phyloP scores from a whole-genome alignment of 2,329 filamentous ascomycete genomes.

The Xylaria sp. region DNA sequence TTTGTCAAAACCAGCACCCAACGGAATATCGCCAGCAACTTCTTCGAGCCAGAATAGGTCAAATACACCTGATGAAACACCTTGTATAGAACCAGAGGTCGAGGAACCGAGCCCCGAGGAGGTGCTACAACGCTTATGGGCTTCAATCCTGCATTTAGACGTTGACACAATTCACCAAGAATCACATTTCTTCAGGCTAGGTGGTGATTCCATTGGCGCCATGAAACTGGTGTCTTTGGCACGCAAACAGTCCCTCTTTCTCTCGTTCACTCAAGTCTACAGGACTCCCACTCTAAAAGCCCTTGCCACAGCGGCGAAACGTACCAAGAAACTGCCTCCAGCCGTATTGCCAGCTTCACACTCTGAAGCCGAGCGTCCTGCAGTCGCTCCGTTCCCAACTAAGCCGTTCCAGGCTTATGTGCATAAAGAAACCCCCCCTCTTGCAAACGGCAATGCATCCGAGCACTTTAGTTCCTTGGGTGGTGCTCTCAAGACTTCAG shows the following conservation, averaged over 20 bases:
- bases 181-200: conserved; percentile 1
- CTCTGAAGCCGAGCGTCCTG: background rate
- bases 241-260: background rate
- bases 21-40: background rate
- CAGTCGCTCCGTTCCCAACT: background rate
- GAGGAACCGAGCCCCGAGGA: background rate
- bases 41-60: background rate
- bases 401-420: background rate
- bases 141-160: background rate
- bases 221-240: background rate
- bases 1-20: background rate
- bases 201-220: background rate
- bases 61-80: background rate
- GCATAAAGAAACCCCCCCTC: background rate
- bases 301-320: background rate
- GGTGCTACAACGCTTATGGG: background rate
- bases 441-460: too few relatives aligned
- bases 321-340: background rate
- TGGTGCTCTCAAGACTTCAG: background rate
- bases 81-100: too few relatives aligned
- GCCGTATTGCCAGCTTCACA: background rate
- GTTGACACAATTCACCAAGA: background rate
- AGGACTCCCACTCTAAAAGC: background rate
- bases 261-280: conserved; percentile 3
- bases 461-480: background rate